phyloP scores from a whole-genome alignment of 2,329 filamentous ascomycete genomes.

The Colletotrichum incanum region DNA sequence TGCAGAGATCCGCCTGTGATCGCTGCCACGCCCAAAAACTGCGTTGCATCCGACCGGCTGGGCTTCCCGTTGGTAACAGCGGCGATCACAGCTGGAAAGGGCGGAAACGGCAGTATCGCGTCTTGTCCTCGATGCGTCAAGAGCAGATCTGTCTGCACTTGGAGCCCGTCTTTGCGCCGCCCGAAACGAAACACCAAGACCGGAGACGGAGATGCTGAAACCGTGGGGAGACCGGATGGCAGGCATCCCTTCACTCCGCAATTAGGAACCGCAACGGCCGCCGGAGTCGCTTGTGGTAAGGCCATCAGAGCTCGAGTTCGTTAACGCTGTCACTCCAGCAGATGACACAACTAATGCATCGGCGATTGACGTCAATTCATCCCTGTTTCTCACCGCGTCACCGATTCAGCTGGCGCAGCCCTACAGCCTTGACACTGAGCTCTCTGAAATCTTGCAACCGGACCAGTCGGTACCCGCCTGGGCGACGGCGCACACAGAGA shows the following conservation, averaged over 20 bases:
- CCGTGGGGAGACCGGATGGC: conserved; percentile 2
- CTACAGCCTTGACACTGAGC: neutral
- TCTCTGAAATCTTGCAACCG: conserved; percentile 18
- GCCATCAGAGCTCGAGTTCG: neutral
- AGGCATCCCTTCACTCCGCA: conserved; percentile 26
- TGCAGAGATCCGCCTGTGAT: conserved; percentile 4
- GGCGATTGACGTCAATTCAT: conserved; percentile 1
- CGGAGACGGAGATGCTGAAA: conserved; percentile 13
- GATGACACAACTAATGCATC: neutral
- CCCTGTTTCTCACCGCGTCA: neutral
- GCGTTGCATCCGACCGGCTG: conserved; percentile 1
- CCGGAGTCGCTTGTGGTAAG: neutral
- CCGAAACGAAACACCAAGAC: conserved; percentile 19
- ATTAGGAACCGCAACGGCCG: neutral
- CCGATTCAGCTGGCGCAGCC: conserved; percentile 28
- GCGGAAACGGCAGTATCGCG: neutral
- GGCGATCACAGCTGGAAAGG: neutral
- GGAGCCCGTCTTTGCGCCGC: conserved; percentile 9
- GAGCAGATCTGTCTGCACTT: neutral
- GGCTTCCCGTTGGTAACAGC: neutral
- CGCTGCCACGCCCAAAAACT: neutral
- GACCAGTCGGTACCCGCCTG: conserved; percentile 11
- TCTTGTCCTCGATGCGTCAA: neutral
- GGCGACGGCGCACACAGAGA: neutral
- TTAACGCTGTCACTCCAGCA: neutral